Percentiles rank a stretch among this genome's conserved stretches.
phyloP scores from a whole-genome alignment of 352 stramenopile species.

The Blastocystis sp. region DNA sequence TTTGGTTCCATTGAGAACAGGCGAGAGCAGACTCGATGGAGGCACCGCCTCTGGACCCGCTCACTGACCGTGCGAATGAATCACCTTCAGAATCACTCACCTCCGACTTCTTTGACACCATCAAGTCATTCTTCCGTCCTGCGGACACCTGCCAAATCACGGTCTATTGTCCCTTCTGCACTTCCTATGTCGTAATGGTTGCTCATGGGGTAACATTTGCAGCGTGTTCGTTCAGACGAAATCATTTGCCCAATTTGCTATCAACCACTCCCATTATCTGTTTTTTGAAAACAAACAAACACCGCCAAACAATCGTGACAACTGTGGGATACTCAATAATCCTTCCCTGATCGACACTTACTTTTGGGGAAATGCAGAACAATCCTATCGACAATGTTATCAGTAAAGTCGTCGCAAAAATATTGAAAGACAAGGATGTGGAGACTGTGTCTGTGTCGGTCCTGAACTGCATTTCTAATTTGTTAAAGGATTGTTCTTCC shows the following conservation, averaged over 20 bases:
- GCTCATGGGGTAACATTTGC: background rate
- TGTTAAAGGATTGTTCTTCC: background rate
- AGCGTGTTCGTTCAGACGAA: background rate
- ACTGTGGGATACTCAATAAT: too few relatives aligned
- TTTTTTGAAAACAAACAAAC: background rate
- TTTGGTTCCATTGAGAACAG: background rate
- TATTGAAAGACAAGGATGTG: slow-evolving; percentile 6
- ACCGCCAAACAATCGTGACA: too few relatives aligned
- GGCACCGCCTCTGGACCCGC: background rate
- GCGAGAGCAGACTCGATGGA: background rate
- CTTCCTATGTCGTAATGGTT: background rate
- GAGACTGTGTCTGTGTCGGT: background rate
- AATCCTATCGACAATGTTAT: slow-evolving; percentile 28
- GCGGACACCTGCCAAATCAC: background rate
- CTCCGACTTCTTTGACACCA: background rate
- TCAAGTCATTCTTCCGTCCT: background rate
- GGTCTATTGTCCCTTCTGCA: background rate
- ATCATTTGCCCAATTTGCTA: slow-evolving; percentile 21
- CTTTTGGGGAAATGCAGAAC: background rate
- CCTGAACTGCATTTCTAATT: background rate
- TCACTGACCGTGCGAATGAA: background rate
- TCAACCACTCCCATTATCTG: background rate
- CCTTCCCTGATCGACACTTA: too few relatives aligned
- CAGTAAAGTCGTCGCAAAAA: background rate
- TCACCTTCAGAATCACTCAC: background rate